Percentiles rank a stretch among this genome's conserved stretches.
These are phyloP conservation scores for Lipomyces chichibuensis DNA, from an alignment of 805 yeast genomes.

Conservation along the genomic window DNA sequence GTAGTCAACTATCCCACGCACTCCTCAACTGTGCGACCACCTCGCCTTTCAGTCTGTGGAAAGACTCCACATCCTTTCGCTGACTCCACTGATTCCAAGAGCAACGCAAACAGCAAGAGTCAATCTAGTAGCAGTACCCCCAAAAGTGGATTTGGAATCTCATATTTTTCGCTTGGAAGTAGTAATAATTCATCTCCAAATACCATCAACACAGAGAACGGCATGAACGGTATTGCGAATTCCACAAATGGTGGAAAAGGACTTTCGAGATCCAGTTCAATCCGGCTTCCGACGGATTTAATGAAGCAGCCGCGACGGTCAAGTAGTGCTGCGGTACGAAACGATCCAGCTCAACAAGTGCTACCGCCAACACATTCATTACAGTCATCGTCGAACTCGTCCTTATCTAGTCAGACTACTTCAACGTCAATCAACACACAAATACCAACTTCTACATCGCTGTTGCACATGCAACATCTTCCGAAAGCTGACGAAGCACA, in stretches of 20 bases:
- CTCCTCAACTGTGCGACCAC: constrained; percentile 26
- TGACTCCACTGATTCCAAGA: not conserved
- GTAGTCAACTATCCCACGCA: constrained; percentile 53
- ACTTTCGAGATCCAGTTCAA: not conserved
- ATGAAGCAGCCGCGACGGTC: not conserved
- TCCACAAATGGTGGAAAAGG: not conserved
- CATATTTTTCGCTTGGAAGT: constrained; percentile 13
- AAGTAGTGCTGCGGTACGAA: not conserved
- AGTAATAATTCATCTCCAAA: not conserved
- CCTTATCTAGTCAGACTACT: not conserved
- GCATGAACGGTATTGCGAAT: not conserved
- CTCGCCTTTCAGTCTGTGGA: constrained; percentile 26
- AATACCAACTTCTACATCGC: constrained; percentile 2
- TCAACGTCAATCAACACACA: not conserved
- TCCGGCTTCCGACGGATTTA: not conserved
- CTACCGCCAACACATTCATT: constrained; percentile 21
- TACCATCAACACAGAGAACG: not conserved
- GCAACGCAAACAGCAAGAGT: not conserved
- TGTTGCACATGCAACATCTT: constrained; percentile 5
- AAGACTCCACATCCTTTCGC: constrained; percentile 19
- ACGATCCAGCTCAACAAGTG: constrained; percentile 14
- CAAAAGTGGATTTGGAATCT: not conserved
- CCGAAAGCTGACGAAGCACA: constrained; percentile 12
- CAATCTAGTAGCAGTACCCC: not conserved
- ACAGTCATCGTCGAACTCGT: not conserved